phyloP scores from a whole-genome alignment of 129 eudicot genomes.

The Flaveria sonorensis region DNA sequence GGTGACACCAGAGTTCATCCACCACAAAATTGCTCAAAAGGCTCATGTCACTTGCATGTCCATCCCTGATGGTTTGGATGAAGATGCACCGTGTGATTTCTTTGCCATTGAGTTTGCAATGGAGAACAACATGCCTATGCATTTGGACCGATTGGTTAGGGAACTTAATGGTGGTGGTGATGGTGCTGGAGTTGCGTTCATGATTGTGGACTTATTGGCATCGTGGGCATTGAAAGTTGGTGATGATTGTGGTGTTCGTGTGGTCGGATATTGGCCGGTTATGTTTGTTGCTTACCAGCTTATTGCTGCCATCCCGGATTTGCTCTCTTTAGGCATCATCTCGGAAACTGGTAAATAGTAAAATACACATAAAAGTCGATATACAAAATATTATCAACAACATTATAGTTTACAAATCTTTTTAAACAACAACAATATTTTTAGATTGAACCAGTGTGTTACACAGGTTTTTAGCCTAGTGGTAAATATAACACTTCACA shows the following conservation, averaged over 20 bases:
- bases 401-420: too few relatives aligned
- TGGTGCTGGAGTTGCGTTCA: conserved; percentile 45
- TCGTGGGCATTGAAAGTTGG: conserved; percentile 81
- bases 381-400: too few relatives aligned
- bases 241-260: conserved; percentile 51
- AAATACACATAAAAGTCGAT: too few relatives aligned
- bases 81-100: conserved; percentile 55
- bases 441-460: too few relatives aligned
- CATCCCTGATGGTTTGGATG: conserved; percentile 60
- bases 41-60: conserved; percentile 35
- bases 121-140: conserved; percentile 68
- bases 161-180: conserved; percentile 28
- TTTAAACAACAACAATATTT: too few relatives aligned
- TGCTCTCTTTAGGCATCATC: conserved; percentile 56
- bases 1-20: conserved; percentile 74
- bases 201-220: conserved; percentile 71
- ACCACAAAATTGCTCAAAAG: conserved; percentile 44
- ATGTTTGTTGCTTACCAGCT: conserved; percentile 69
- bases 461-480: too few relatives aligned
- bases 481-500: too few relatives aligned
- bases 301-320: conserved; percentile 59
- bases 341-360: conserved; percentile 53
- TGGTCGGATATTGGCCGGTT: conserved; percentile 91
- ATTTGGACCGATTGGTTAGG: conserved; percentile 41
- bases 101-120: conserved; percentile 69